These are phyloP conservation scores for Cyclotella kingstonii DNA, from an alignment of 108 stramenopile species.

Conservation along the genomic window DNA sequence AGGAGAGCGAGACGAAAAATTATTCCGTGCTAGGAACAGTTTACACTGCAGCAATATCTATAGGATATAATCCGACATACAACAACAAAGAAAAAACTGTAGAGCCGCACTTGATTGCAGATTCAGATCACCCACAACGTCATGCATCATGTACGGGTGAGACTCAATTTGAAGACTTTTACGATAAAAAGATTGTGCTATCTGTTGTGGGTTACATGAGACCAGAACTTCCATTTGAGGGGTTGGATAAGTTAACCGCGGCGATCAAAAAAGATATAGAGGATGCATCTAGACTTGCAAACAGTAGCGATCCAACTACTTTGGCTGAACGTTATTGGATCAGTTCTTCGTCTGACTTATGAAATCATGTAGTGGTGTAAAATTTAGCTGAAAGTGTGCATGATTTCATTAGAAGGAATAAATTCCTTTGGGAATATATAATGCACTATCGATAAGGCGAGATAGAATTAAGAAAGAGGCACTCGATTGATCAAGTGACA, in stretches of 20 bases:
- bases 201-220: constrained; percentile 81
- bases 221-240: constrained; percentile 86
- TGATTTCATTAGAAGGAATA: too few species aligned
- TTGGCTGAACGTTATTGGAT: constrained; percentile 32
- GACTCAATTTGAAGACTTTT: constrained; percentile 80
- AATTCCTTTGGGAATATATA: too few species aligned
- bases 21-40: constrained; percentile 27
- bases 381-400: too few species aligned
- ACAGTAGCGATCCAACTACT: constrained; percentile 10
- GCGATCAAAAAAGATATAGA: constrained; percentile 84
- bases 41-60: constrained; percentile 62
- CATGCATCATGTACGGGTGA: constrained; percentile 66
- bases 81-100: constrained; percentile 74
- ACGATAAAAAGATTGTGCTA: constrained; percentile 70
- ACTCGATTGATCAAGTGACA: too few species aligned
- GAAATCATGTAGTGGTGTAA: neutral
- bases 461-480: too few species aligned
- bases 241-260: constrained; percentile 73
- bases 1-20: neutral
- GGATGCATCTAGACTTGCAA: constrained; percentile 34
- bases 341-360: constrained; percentile 7
- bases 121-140: constrained; percentile 36
- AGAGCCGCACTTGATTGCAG: constrained; percentile 85
- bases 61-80: constrained; percentile 92
- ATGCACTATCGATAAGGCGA: too few species aligned